Evolutionary conservation across 495 filamentous ascomycete genomes (phyloP), one percentile per base, ranked within the genome.

Genomic region (Mycothermus thermophilus): DNA sequence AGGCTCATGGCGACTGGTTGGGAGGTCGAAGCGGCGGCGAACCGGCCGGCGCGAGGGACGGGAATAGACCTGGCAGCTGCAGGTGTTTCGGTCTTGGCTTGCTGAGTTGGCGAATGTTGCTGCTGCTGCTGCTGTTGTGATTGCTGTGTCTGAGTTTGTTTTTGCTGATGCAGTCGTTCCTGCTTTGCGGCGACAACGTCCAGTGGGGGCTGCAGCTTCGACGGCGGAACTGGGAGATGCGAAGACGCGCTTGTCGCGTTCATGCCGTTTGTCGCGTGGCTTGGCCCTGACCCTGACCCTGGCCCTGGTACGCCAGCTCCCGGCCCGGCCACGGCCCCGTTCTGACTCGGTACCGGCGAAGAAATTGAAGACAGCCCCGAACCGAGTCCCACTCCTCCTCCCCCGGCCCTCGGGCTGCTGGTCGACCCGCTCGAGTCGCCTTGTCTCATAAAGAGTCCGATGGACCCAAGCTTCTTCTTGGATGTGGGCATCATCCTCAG

Each of bases 401-500:
- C 37, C 26, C 24, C 41, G n/a, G 33, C 30, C 30, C 46, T 42
- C 10, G 52, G 42, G 21, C 31, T 46, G 34, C 27, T 35, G 2
- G 24, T 35, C 15, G 33, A 16, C 3, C 39, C 35, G 16, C 8
- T 28, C 27, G 11, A n/a, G 12, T 52, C 50, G 6, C 40, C 19
- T 19, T 48, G 43, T n/a, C 51, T 43, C 24, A 32, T 44, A 28
- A 55, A 55, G 25, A 55, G 20, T 6, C 44, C 46, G 29, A 54
- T 48, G 23, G 44, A 40, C 21, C 46, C 49, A n/a, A 55, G 30
- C 41, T 53, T 55, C 36, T 53, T 52, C 38, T 48, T 55, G 26
- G 49, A 45, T 17, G 52, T 50, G 29, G 52, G 52, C 52, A 55
- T 55, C 49, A 52, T 55, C 23, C 43, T 51, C 29, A 47, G 12